Base-by-base conservation (phyloP, 257 asterid genomes). In the Lycium barbarum region DNA sequence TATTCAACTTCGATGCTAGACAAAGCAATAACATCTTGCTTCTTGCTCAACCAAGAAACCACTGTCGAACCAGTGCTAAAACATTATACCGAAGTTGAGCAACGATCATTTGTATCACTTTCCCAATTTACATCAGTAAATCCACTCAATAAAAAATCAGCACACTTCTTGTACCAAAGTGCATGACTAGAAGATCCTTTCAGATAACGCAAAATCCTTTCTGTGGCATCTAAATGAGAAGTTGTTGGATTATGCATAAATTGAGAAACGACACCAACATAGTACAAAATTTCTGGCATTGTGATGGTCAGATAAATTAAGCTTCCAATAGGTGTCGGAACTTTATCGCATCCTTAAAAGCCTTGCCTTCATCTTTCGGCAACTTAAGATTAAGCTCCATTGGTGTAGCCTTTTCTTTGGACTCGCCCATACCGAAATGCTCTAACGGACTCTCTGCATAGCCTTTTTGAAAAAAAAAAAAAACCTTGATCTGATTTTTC, bases 341-440 rank as follows among this genome's bases (percentile, higher is more conserved):
- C 33, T 26, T 26, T 26, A 26, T 26, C 33, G 33, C 33, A 26
- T 26, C 33, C 33, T 26, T 26, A 0, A 26, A 26, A 26, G 33
- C 33, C 33, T 26, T 26, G 33, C 88, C 87, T 86, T 70, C 84
- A 57, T 87, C 84, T 67, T 84, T 80, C 11, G 14, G 12, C 14
- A 80, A 61, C 86, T 89, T 89, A 35, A 83, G 22, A 20, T 49
- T 0, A 3, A 83, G 65, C 17, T 86, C 89, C 89, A 86, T 86
- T 8, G 87, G 89, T 62, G 87, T 86, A 7, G 79, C 3, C 61
- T 45, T 81, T 72, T 43, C 68, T 20, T 84, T 88, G 4, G 89
- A 88, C 70, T 84, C 79, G 81, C 80, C 83, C 87, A 87, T 83
- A 11, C 11, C 38, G 45, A 85, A 83, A 71, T 36, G 84, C 17